Evolutionary conservation across 257 asterid species (phyloP).

Genomic region (Leonotis leonurus): DNA sequence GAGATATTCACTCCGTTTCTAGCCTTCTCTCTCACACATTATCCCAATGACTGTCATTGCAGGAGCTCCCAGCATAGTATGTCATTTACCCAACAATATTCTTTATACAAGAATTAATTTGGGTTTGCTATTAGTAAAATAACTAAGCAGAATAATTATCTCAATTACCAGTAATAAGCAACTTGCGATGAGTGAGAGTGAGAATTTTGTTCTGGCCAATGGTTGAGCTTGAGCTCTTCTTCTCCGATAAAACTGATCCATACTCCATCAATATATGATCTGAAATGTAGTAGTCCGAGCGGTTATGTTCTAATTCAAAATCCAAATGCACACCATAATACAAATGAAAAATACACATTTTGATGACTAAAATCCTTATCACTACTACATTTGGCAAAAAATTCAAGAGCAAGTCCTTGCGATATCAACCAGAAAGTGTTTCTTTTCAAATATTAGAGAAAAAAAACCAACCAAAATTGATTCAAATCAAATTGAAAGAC

Average conservation of each 20-base stretch:
- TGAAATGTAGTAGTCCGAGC: constrained; percentile 6
- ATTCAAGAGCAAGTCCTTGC: neutral
- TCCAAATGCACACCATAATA: neutral
- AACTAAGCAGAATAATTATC: neutral
- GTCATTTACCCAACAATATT: neutral
- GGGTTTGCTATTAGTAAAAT: neutral
- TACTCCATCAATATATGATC: constrained; percentile 13
- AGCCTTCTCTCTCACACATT: constrained; percentile 8
- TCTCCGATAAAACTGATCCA: constrained; percentile 3
- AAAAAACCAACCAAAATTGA: neutral
- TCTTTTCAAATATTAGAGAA: neutral
- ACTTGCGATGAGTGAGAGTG: constrained; percentile 31
- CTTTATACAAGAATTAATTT: neutral
- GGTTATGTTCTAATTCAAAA: neutral
- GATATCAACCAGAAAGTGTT: neutral
- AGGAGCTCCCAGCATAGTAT: constrained; percentile 1
- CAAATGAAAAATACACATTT: neutral
- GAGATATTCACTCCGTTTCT: neutral
- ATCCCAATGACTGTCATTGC: constrained; percentile 1
- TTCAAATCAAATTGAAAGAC: neutral
- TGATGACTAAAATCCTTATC: neutral
- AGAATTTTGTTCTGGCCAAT: neutral
- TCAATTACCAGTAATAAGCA: constrained; percentile 30
- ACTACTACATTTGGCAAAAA: neutral
- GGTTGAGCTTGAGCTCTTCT: constrained; percentile 1